Evolutionary conservation across 2,329 filamentous ascomycete genomes (phyloP), one percentile per base, ranked within the genome.

Genomic region (Aureobasidium melanogenum): DNA sequence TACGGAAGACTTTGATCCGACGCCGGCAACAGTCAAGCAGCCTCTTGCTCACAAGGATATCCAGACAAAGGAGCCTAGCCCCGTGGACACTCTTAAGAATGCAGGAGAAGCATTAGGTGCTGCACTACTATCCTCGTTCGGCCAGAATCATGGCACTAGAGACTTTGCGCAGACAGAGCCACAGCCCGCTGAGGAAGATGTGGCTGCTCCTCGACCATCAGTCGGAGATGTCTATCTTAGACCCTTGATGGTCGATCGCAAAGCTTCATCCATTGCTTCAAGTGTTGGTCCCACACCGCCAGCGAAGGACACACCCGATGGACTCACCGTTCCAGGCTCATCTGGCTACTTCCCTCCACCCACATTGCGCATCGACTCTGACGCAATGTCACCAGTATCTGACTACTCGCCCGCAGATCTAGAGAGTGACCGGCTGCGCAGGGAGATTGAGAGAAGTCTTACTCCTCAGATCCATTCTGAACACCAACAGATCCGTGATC

Each of bases 361-460:
- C 22, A 51, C n/a, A 34, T 26, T 57, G 41, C 62, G 48, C 46
- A 41, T 47, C 36, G 36, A 32, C 24, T 50, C 47, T 14, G 47
- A 57, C 2, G 43, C 19, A 5, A 54, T 57, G 61, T 54, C 43
- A 15, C 39, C 47, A 14, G 48, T n/a, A 17, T 56, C 54, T n/a
- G 52, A 62, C 10, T 78, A 79, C 8, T 76, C 75, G 8, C 80
- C 80, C 0, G 80, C 84, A 32, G 77, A 86, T 62, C 83, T 86
- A 65, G 88, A 91, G 67, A 91, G 83, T 67, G 88, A 92, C 65
- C 79, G 82, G 61, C 71, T 92, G 50, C 81, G 85, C 30, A 86
- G 89, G 63, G 89, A 92, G 67, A 92, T 92, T 60, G 84, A 90
- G 58, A 84, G 83, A 62, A 88, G 84, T 44, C 76, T 92, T 2